Evolutionary conservation across 2,329 filamentous ascomycete species (phyloP), one percentile per base, ranked within the genome.

Genomic region (Grosmannia serpens): DNA sequence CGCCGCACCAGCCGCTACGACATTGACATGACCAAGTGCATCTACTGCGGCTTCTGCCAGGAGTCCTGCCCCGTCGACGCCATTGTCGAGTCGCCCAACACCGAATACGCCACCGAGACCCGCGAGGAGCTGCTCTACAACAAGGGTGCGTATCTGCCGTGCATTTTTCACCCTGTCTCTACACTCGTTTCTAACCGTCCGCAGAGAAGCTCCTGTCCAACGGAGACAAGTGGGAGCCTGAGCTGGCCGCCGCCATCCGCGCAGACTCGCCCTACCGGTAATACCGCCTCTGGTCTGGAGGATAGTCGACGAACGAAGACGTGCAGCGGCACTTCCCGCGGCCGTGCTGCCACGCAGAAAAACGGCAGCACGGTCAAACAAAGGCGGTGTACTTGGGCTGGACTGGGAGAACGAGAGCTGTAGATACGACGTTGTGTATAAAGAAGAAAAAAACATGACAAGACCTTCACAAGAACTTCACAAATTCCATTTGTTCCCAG

Each of bases 21-120:
- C 73, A 96, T 99, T 71, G 94, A 99, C 77, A 99, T 99, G 94
- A 97, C 94, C 70, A 99, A 99, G 82, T 99, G 94, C 79, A 99
- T 99, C 75, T 99, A 97, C 84, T 97, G 94, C 74, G 94, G 94
- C 56, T 95, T 95, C 78, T 97, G 94, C 83, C 92, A 96, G 79
- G 94, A 99, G 80, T 95, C 89, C 64, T 99, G 94, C 77, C 94
- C 94, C 51, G 94, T 99, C 58, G 94, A 99, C 75, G 94, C 94
- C 61, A 99, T 83, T 65, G 81, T 84, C 58, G 81, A 84, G 73
- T 81, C 77, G 54, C 81, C 81, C 64, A 84, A 84, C 66, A 80
- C 81, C 66, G 81, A 84, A 70, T 84, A 84, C 66, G 76, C 80
- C 49, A 84, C 81, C 46, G 81, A 83, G 75, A 84, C 81, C 63